phyloP scores from a whole-genome alignment of 495 filamentous ascomycete genomes.

The Bombardia bombarda region DNA sequence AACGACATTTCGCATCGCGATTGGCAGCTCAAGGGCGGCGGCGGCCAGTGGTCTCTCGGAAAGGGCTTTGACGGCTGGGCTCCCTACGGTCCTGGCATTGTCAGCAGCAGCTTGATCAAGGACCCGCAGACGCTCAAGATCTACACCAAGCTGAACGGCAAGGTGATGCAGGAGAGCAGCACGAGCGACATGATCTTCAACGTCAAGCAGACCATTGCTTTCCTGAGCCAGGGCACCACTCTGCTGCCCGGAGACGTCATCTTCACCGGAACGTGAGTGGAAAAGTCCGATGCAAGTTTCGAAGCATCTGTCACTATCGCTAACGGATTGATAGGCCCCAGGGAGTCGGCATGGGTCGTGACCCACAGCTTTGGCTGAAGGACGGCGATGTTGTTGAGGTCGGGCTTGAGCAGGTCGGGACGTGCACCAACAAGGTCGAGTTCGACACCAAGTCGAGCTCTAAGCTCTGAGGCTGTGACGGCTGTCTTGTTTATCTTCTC shows the following conservation, averaged over 20 bases:
- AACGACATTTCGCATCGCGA: conserved; percentile 81
- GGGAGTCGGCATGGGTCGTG: conserved; percentile 72
- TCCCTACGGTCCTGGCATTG: conserved; percentile 77
- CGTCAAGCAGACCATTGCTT: conserved; percentile 64
- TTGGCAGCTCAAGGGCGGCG: conserved; percentile 72
- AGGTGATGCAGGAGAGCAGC: conserved; percentile 61
- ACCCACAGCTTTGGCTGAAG: conserved; percentile 67
- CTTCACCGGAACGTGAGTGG: conserved; percentile 74
- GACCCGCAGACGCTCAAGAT: conserved; percentile 65
- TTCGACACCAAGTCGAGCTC: conserved; percentile 45
- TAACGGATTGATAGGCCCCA: conserved; percentile 60
- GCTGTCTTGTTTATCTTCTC: no score
- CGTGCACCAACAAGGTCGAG: conserved; percentile 63
- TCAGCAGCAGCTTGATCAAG: conserved; percentile 53
- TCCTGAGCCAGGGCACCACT: conserved; percentile 71
- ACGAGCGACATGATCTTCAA: conserved; percentile 80
- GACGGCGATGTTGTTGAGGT: conserved; percentile 77
- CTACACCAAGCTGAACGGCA: conserved; percentile 61
- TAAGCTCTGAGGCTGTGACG: conserved; percentile 48
- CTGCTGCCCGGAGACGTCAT: conserved; percentile 73
- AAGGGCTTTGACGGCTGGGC: conserved; percentile 89
- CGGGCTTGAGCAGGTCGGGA: conserved; percentile 61
- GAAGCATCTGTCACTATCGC: no score
- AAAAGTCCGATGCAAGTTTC: no score
- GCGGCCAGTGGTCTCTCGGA: conserved; percentile 73